phyloP scores from a whole-genome alignment of 805 yeast genomes.

The Candida golubevii region DNA sequence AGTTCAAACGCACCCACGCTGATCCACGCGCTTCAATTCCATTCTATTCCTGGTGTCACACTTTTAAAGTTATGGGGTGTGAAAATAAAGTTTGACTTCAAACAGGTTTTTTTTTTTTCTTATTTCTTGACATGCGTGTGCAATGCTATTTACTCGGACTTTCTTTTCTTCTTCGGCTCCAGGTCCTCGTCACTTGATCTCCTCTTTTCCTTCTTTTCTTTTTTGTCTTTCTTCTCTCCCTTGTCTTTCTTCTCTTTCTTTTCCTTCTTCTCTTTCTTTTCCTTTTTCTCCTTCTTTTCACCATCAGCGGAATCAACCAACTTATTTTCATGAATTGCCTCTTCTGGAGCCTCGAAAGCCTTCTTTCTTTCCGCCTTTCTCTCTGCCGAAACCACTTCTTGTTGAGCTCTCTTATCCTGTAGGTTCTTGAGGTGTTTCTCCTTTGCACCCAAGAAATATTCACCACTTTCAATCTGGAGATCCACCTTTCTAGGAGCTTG shows the following conservation, averaged over 20 bases:
- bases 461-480: conserved; percentile 96
- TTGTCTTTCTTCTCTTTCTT: conserved; percentile 21
- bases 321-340: conserved; percentile 49
- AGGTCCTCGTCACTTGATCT: conserved; percentile 23
- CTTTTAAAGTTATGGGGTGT: too few relatives aligned
- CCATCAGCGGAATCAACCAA: conserved; percentile 20
- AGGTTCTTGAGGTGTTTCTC: conserved; percentile 71
- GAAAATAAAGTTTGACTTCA: too few relatives aligned
- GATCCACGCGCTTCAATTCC: too few relatives aligned
- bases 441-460: conserved; percentile 84
- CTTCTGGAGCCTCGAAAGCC: conserved; percentile 85
- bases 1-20: too few relatives aligned
- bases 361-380: conserved; percentile 68
- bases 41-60: too few relatives aligned
- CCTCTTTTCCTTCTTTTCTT: conserved; percentile 20
- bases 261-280: conserved; percentile 21
- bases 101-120: too few relatives aligned
- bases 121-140: not conserved
- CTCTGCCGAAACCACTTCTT: conserved; percentile 61
- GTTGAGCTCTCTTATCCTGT: conserved; percentile 75
- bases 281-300: conserved; percentile 20
- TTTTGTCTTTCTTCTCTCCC: conserved; percentile 23
- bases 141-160: conserved; percentile 8
- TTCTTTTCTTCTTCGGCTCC: conserved; percentile 22
- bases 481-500: conserved; percentile 96